These are phyloP conservation scores for Kwoniella heveanensis DNA, from an alignment of 768 basidiomycete genomes.

Conservation along the genomic window DNA sequence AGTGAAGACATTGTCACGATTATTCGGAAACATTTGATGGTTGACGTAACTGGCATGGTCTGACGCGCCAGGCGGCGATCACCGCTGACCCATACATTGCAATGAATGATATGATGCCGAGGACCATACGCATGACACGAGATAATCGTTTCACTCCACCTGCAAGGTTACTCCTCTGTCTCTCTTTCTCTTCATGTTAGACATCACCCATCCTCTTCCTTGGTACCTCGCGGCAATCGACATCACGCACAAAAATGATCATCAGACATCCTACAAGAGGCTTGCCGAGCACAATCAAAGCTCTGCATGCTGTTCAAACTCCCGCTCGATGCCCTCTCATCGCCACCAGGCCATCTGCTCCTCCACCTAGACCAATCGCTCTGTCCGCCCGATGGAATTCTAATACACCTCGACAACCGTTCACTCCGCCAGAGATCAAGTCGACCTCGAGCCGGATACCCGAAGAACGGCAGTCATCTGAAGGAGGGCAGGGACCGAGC, in stretches of 20 bases:
- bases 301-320: background rate
- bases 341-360: background rate
- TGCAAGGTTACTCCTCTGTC: no score
- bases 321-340: background rate
- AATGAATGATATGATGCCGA: no score
- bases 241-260: constrained; percentile 15
- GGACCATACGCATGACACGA: no score
- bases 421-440: constrained; percentile 15
- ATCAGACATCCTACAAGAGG: constrained; percentile 15
- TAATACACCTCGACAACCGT: constrained; percentile 17
- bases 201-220: no score
- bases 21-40: background rate
- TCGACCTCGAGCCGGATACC: background rate
- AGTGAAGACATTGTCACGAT: background rate
- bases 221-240: background rate
- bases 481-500: background rate
- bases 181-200: no score
- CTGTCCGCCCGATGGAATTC: constrained; percentile 20
- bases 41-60: constrained; percentile 12
- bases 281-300: background rate
- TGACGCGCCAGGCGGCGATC: background rate
- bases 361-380: background rate
- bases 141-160: background rate
- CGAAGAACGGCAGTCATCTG: background rate
- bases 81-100: no score